Base-by-base conservation (phyloP, 805 yeast genomes). In the Monosporozyma siamensis region DNA sequence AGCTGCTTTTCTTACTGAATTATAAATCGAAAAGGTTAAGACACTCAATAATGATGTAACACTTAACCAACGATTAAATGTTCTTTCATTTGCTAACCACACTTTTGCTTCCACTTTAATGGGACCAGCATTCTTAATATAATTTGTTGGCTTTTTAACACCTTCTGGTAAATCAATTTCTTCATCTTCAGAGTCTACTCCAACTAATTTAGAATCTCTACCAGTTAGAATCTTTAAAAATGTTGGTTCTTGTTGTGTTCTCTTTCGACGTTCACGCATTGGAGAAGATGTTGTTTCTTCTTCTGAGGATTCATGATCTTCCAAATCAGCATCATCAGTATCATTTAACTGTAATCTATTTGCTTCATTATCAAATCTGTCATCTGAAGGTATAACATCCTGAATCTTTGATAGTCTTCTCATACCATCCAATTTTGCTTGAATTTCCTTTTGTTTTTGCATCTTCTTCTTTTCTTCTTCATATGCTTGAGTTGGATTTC, bases 21-120 rank as follows among this genome's bases (percentile, higher is more conserved):
- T 75, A 67, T 85, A 85, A 43, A 92, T 75, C 12, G 92, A 72
- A 57, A 89, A 88, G 0, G 97, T 87, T 54, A 92, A 67, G 0
- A 89, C 80, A 17, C 95, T 79, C 52, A 92, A 71, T 58, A 92
- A 68, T 0, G 94, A 78, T 11, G 95, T 83, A 18, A 90, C 90
- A 48, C 82, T 88, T 50, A 92, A 70, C 98, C 98, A 92, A 64
- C 94, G 77, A 69, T 86, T 82, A 68, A 89, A 90, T 3, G 98
- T 92, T 63, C 98, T 82, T 68, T 92, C 98, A 59, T 92, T 92
- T 23, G 98, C 98, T 49, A 92, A 72, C 97, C 97, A 92, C 11
- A 92, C 98, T 59, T 92, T 92, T 24, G 97, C 94, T 68, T 92
- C 98, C 45, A 92, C 89, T 64, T 84, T 88, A 43, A 88, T 77